These are phyloP conservation scores for Cyberlindnera bimundalis DNA, from an alignment of 805 yeast genomes.

Conservation along the genomic window DNA sequence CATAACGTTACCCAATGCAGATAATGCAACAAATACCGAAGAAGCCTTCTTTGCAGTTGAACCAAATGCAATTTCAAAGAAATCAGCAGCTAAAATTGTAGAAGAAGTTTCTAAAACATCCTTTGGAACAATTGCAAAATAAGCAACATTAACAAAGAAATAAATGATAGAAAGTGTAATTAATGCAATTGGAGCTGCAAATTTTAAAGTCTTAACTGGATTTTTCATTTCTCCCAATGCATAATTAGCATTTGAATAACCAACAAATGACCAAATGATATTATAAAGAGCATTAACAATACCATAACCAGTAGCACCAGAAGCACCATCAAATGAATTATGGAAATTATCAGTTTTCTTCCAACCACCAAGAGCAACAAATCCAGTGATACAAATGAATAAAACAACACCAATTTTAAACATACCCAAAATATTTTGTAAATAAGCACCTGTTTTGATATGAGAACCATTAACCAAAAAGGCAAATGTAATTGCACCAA, in stretches of 20 bases:
- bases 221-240: slow-evolving; percentile 77
- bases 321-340: slow-evolving; percentile 53
- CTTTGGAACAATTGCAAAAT: slow-evolving; percentile 76
- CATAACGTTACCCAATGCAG: slow-evolving; percentile 79
- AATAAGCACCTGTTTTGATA: slow-evolving; percentile 61
- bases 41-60: slow-evolving; percentile 65
- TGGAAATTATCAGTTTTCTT: slow-evolving; percentile 57
- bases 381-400: slow-evolving; percentile 72
- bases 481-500: slow-evolving; percentile 69
- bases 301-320: slow-evolving; percentile 59
- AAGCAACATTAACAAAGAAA: slow-evolving; percentile 74
- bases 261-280: slow-evolving; percentile 82
- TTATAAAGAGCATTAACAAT: slow-evolving; percentile 74
- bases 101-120: slow-evolving; percentile 59
- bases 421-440: slow-evolving; percentile 64
- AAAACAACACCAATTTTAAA: slow-evolving; percentile 71
- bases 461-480: slow-evolving; percentile 58
- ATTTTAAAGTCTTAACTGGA: slow-evolving; percentile 63
- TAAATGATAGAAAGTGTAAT: slow-evolving; percentile 58
- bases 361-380: slow-evolving; percentile 80
- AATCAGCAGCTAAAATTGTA: slow-evolving; percentile 69
- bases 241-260: slow-evolving; percentile 79
- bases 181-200: slow-evolving; percentile 76
- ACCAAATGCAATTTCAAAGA: slow-evolving; percentile 72
- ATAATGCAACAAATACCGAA: slow-evolving; percentile 74